Base-by-base conservation (phyloP, 495 filamentous ascomycete species). In the Neurospora sp. region DNA sequence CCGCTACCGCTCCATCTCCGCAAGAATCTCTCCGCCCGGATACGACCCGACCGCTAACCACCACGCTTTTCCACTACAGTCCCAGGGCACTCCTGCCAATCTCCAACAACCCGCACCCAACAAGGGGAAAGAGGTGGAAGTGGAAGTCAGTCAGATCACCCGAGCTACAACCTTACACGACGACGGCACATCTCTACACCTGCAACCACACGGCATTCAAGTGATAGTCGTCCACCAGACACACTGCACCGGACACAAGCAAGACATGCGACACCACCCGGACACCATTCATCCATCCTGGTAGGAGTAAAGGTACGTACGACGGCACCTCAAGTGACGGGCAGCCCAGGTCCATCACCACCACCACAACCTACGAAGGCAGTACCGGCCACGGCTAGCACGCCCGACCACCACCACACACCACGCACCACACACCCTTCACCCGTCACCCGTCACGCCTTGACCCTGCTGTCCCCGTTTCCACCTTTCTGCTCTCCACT, bases 381-480 rank as follows among this genome's bases (percentile, higher is more conserved):
- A 54, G 45, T 54, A 54, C 45, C 45, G 45, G 45, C 45, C 45
- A 59, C 48, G 48, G 48, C 48, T 59, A 59, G 48, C 48, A 59
- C 48, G 37, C 70, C 39, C 24, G 19, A 37, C 42, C 39, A 34
- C 69, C 31, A 39, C 31, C 28, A 39, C 66, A 17, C 28, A 70
- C 31, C 28, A 69, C 24, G 13, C 69, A 70, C 69, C 17, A 31
- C 39, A 42, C 70, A 42, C 70, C 28, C 43, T 24, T 21, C 21
- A 45, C 42, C 38, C 38, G n/a, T 31, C 70, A 31, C 70, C 70
- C 70, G 42, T 43, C 28, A 45, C 54, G 71, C 71, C 71, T 39
- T 54, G 62, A 74, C 77, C 74, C 73, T 76, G 73, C 72, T 75
- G 54, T 66, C 28, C 54, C 54, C 54, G 54, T 66, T 66, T 66